Percentiles rank a stretch among this genome's conserved stretches.
Conservation (phyloP, 768 basidiomycete species). For the Mycena capillaripes region DNA sequence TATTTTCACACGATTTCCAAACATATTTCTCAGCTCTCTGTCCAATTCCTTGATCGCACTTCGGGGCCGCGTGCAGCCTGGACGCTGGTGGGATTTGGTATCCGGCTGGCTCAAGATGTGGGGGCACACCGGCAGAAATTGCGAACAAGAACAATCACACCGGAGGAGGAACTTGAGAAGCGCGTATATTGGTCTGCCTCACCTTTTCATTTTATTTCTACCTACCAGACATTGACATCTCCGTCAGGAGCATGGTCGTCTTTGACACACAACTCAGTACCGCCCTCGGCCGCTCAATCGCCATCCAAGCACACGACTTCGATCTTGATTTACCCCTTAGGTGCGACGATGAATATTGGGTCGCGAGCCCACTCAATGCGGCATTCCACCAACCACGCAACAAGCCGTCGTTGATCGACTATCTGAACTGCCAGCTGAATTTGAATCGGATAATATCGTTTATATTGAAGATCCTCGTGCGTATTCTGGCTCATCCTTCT, state of each 20-base stretch:
- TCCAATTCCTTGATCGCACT: slow-evolving; percentile 22
- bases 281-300: slow-evolving; percentile 26
- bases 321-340: slow-evolving; percentile 9
- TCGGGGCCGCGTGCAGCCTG: slow-evolving; percentile 22
- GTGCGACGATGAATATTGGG: slow-evolving; percentile 17
- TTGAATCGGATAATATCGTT: slow-evolving; percentile 26
- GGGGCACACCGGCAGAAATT: slow-evolving; percentile 21
- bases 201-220: too few relatives aligned
- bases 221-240: background rate
- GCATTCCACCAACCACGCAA: slow-evolving; percentile 5
- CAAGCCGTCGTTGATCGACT: slow-evolving; percentile 41
- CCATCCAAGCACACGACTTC: slow-evolving; percentile 24
- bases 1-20: slow-evolving; percentile 23
- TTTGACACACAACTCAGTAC: slow-evolving; percentile 27
- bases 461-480: slow-evolving; percentile 19
- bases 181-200: slow-evolving; percentile 50
- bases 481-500: background rate
- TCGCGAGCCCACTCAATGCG: too few relatives aligned
- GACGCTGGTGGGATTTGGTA: slow-evolving; percentile 8
- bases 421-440: slow-evolving; percentile 48
- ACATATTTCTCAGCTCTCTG: slow-evolving; percentile 7
- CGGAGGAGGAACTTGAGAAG: slow-evolving; percentile 63
- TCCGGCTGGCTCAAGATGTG: slow-evolving; percentile 11
- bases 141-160: background rate
- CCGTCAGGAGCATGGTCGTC: slow-evolving; percentile 36